Conservation (phyloP, 768 basidiomycete genomes). For the Calocera viscosa region DNA sequence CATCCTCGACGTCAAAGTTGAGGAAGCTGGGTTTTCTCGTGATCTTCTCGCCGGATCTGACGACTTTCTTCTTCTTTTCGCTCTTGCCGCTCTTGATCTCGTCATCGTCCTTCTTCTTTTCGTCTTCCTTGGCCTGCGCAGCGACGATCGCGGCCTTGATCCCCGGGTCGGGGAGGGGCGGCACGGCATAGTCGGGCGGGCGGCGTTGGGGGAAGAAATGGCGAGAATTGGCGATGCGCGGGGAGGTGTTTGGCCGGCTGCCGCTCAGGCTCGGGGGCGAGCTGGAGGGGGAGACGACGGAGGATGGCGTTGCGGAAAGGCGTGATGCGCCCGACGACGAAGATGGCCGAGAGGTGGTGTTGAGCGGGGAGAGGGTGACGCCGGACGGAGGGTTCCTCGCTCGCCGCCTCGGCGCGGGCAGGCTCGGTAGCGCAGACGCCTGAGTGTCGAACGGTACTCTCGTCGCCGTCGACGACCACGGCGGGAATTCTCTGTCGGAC, state of each 20-base stretch:
- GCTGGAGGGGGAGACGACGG: not conserved
- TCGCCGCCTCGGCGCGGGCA: not conserved
- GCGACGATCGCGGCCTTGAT: not conserved
- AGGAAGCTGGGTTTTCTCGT: not conserved
- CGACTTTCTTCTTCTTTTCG: not conserved
- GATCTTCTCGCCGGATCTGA: not conserved
- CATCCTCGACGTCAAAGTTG: constrained; percentile 3
- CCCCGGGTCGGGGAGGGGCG: not conserved
- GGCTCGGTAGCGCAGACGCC: not conserved
- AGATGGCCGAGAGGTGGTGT: not conserved
- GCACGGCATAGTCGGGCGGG: not conserved
- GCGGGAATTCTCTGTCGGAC: not conserved
- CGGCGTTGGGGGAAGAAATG: not conserved
- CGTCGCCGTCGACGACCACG: not conserved
- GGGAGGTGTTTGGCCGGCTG: not conserved
- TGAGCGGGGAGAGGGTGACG: not conserved
- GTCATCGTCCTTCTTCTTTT: not conserved
- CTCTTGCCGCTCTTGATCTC: not conserved
- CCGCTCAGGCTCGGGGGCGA: not conserved
- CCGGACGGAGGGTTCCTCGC: not conserved
- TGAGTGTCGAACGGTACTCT: not conserved
- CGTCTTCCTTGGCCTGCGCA: not conserved
- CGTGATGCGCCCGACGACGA: not conserved
- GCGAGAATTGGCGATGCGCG: not conserved
- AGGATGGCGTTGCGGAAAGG: not conserved